Evolutionary conservation across 129 eudicot species (phyloP).

Genomic region (Chrysanthemum makinoi): DNA sequence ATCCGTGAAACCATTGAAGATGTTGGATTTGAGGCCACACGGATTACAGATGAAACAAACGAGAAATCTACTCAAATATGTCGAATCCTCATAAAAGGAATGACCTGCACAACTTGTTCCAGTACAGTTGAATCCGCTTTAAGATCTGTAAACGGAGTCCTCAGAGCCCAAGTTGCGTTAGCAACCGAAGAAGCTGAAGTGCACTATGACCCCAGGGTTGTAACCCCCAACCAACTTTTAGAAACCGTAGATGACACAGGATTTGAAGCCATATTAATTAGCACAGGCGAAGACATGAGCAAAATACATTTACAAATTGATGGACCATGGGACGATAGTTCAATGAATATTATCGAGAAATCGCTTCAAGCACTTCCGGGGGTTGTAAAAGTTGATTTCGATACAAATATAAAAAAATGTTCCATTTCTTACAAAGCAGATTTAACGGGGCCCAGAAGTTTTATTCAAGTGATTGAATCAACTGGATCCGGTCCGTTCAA

Average conservation of each 20-base stretch:
- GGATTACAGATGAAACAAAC: conserved; percentile 41
- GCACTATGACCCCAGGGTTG: conserved; percentile 56
- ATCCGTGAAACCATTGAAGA: conserved; percentile 83
- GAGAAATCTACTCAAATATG: conserved; percentile 63
- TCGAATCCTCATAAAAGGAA: conserved; percentile 60
- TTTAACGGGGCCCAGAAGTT: conserved; percentile 68
- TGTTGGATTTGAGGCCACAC: conserved; percentile 65
- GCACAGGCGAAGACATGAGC: conserved; percentile 66
- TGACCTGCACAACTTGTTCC: conserved; percentile 83
- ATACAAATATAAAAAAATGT: conserved; percentile 44
- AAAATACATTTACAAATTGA: conserved; percentile 55
- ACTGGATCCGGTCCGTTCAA: conserved; percentile 48
- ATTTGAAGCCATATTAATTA: conserved; percentile 63
- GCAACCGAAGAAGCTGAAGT: conserved; percentile 81
- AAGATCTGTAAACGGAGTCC: conserved; percentile 53
- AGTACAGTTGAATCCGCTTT: conserved; percentile 57
- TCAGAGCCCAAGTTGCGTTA: conserved; percentile 72
- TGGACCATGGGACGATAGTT: conserved; percentile 43
- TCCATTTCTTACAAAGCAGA: conserved; percentile 65
- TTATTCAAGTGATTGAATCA: conserved; percentile 60
- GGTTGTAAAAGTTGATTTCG: conserved; percentile 48
- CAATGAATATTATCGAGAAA: conserved; percentile 39
- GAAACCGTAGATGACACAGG: conserved; percentile 56
- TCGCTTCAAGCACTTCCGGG: conserved; percentile 75
- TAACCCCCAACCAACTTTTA: conserved; percentile 38